These are phyloP conservation scores for Candida tallmaniae DNA, from an alignment of 805 yeast species.

Conservation along the genomic window DNA sequence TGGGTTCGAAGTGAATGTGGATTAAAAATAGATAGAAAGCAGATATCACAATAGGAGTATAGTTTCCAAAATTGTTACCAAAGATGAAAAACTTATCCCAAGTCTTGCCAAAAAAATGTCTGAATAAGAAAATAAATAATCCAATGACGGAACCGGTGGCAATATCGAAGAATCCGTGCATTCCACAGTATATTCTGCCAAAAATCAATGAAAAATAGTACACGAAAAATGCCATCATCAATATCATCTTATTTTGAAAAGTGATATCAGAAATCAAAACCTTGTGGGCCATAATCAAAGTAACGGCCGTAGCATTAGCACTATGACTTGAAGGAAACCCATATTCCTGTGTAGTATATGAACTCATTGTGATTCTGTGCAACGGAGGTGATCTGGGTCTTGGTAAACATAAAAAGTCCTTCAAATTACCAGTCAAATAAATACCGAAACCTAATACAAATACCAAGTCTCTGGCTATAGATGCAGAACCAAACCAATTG, in stretches of 20 bases:
- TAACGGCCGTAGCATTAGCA: constrained; percentile 89
- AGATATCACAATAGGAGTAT: constrained; percentile 33
- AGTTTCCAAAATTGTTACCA: constrained; percentile 17
- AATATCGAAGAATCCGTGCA: constrained; percentile 91
- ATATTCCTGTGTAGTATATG: constrained; percentile 88
- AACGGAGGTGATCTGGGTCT: constrained; percentile 91
- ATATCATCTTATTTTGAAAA: constrained; percentile 9
- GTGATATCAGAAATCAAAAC: constrained; percentile 5
- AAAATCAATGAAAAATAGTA: constrained; percentile 64
- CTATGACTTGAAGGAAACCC: constrained; percentile 94
- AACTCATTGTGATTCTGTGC: constrained; percentile 82
- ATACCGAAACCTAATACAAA: constrained; percentile 65
- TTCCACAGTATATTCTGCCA: constrained; percentile 92
- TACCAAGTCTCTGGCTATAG: constrained; percentile 55
- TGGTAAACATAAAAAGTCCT: constrained; percentile 86
- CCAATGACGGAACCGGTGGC: constrained; percentile 66
- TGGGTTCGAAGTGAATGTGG: constrained; percentile 74
- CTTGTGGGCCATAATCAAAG: constrained; percentile 37
- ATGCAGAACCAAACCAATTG: constrained; percentile 69
- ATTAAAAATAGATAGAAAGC: constrained; percentile 47
- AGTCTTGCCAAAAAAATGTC: constrained; percentile 35
- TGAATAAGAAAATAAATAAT: constrained; percentile 39
- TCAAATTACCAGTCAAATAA: constrained; percentile 65
- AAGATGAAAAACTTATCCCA: constrained; percentile 46
- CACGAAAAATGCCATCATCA: constrained; percentile 16